A percentile compares a stretch with the other conserved stretches of the same genome.
phyloP scores from a whole-genome alignment of 2,329 filamentous ascomycete species.

The Fusarium sp. region DNA sequence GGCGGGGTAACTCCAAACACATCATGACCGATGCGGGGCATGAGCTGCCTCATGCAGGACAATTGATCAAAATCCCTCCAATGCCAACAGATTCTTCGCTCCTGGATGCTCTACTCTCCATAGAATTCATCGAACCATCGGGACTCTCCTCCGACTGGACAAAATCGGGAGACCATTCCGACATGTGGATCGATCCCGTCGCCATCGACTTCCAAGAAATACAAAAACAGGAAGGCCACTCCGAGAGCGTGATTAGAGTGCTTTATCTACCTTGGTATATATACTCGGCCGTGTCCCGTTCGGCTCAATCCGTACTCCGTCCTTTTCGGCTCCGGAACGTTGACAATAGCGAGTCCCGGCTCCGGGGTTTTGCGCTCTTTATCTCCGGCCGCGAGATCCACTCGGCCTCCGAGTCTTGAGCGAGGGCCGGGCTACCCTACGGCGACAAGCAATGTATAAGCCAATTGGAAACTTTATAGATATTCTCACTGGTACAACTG shows the following conservation, averaged over 20 bases:
- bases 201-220: conserved; percentile 9
- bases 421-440: not conserved
- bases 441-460: not conserved
- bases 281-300: not conserved
- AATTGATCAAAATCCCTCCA: not conserved
- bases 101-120: not conserved
- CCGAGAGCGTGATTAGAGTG: not conserved
- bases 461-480: not conserved
- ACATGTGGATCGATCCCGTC: not conserved
- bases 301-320: not conserved
- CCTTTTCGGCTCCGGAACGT: not conserved
- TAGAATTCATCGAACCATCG: conserved; percentile 8
- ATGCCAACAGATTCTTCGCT: not conserved
- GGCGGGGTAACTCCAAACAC: conserved; percentile 23
- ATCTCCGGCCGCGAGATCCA: conserved; percentile 32
- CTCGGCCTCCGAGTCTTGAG: not conserved
- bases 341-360: not conserved
- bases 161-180: conserved; percentile 23
- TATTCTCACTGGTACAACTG: too few relatives aligned
- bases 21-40: conserved; percentile 23
- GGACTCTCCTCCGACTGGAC: conserved; percentile 14
- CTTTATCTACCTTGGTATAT: not conserved
- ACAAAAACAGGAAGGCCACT: not conserved
- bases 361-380: conserved; percentile 3
- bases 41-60: not conserved